Evolutionary conservation across 805 yeast species (phyloP).

Genomic region (Cyberlindnera samutprakarnensis): DNA sequence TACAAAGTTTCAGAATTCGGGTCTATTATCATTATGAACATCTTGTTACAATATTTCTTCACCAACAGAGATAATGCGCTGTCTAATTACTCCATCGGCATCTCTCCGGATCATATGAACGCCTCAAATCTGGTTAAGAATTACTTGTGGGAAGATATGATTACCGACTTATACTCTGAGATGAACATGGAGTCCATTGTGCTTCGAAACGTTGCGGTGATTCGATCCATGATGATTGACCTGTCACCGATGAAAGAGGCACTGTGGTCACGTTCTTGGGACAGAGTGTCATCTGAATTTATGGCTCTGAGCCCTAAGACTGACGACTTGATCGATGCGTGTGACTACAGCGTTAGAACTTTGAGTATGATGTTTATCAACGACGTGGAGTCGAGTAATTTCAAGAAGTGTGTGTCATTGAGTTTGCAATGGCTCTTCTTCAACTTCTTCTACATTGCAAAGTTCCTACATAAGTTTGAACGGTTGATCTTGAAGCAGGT

Average conservation of each 20-base stretch:
- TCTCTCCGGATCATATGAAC: constrained; percentile 33
- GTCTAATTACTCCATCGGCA: constrained; percentile 27
- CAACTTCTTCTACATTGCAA: constrained; percentile 21
- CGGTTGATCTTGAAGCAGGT: constrained; percentile 13
- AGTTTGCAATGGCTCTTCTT: constrained; percentile 19
- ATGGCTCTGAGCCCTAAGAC: constrained; percentile 12
- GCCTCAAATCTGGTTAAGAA: constrained; percentile 32
- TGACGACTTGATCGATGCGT: constrained; percentile 22
- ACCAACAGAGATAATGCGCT: constrained; percentile 17
- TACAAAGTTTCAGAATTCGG: constrained; percentile 33
- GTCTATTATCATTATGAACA: constrained; percentile 33
- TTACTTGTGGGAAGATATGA: constrained; percentile 26
- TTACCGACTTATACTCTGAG: constrained; percentile 19
- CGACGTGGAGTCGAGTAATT: constrained; percentile 21
- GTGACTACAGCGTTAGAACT: constrained; percentile 22
- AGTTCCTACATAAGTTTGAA: constrained; percentile 20
- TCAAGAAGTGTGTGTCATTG: constrained; percentile 15
- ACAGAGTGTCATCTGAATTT: constrained; percentile 16
- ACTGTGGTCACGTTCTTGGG: constrained; percentile 33
- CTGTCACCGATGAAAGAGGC: constrained; percentile 28
- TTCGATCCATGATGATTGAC: constrained; percentile 28
- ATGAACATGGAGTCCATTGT: constrained; percentile 36
- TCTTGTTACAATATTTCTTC: constrained; percentile 30
- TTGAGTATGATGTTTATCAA: constrained; percentile 18
- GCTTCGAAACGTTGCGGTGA: constrained; percentile 26